Percentiles rank a stretch among this genome's conserved stretches.
These are phyloP conservation scores for Eimeria sp. DNA, from an alignment of 169 alveolate species.

Conservation along the genomic window DNA sequence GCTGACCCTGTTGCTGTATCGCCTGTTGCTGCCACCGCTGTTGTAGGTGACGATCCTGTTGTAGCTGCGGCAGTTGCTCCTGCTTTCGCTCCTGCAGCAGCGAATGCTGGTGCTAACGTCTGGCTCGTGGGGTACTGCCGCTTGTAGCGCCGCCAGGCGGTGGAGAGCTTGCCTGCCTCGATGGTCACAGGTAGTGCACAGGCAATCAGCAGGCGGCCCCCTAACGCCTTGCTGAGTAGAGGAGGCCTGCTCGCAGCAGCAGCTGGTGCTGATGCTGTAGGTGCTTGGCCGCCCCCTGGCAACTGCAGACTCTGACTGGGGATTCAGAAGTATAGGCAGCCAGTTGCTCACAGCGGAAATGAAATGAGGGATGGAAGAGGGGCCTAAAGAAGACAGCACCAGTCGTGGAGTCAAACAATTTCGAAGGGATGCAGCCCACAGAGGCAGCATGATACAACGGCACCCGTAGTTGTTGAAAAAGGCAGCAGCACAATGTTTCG, in stretches of 20 bases:
- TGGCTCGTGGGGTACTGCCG: not conserved
- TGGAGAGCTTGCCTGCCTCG: not conserved
- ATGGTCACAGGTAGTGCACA: not conserved
- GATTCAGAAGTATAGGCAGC: not conserved
- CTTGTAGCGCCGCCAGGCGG: not conserved
- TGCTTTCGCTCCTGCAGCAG: not conserved
- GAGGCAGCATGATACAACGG: constrained; percentile 2
- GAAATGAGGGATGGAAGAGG: not conserved
- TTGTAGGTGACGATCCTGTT: not conserved
- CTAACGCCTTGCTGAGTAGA: not conserved
- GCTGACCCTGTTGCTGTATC: not conserved
- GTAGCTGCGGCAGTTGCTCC: not conserved
- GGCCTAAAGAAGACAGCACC: not conserved
- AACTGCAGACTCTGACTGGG: not conserved
- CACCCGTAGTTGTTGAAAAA: not conserved
- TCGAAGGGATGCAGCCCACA: constrained; percentile 3
- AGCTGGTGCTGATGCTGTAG: not conserved
- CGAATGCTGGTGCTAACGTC: not conserved
- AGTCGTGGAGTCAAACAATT: constrained; percentile 32
- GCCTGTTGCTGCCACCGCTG: not conserved
- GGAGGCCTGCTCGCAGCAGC: not conserved
- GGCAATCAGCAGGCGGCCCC: not conserved
- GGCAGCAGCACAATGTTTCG: not conserved
- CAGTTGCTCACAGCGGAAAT: not conserved
- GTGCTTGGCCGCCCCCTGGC: not conserved